Base-by-base conservation (phyloP, 768 basidiomycete species). In the Pulveroboletus sp. region DNA sequence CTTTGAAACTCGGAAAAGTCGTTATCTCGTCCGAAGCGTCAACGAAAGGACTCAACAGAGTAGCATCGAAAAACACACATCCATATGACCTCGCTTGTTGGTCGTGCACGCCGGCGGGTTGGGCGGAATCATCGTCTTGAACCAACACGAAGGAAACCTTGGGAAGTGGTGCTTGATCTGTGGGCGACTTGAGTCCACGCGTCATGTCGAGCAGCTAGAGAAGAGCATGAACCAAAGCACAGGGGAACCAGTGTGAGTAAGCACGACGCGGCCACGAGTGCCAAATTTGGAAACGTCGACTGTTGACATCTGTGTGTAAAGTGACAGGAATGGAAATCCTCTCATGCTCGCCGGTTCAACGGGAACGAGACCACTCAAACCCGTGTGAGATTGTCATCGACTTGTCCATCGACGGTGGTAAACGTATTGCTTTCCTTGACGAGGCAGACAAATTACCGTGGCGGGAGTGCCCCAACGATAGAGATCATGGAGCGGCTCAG, bases 1-100 rank as follows among this genome's bases (percentile, higher is more conserved):
- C 83, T 71, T 54, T 70, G 69, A 61, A 91, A 93, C 35, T 86
- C 81, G 10, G 81, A 78, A 60, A 81, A 81, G 58, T 88, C 83
- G 50, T 81, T 80, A 59, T 79, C 79, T 75, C 75, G n/a, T 21
- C 30, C 71, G 47, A 71, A 44, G 26, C 13, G 51, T 60, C 21
- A 57, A 17, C 35, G 46, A 35, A 21, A 8, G 48, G 10, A 49
- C 8, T 18, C 10, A 24, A 30, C 26, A 18, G 40, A 60, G 30
- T 37, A 24, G 37, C 1, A 18, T n/a, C 27, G 43, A 38, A 31
- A 21, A 13, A 76, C 85, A 58, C 57, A 89, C 89, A 90, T 51
- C 89, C 89, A 70, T 83, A 90, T 17, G 79, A 77, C 59, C 80
- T 71, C 7, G 81, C 79, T 57, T 82, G 78, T 24, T 70, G 66